Percentiles rank a stretch among this genome's conserved stretches.
Conservation (phyloP, 768 basidiomycete species). For the Russula virescens region DNA sequence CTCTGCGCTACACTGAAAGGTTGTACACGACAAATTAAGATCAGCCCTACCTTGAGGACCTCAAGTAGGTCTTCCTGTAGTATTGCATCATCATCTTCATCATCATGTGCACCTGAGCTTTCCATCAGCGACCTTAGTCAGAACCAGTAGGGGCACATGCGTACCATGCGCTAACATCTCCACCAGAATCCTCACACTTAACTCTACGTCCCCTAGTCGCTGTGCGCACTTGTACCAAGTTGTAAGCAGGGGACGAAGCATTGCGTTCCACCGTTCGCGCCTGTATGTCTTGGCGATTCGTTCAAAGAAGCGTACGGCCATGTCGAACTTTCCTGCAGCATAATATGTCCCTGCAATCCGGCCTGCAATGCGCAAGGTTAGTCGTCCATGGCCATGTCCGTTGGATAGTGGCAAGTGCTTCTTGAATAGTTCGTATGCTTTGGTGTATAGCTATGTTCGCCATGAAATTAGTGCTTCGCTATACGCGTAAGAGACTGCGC, state of each 20-base stretch:
- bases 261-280: slow-evolving; percentile 71
- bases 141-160: not conserved
- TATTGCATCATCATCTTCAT: slow-evolving; percentile 43
- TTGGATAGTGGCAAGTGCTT: slow-evolving; percentile 45
- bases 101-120: slow-evolving; percentile 31
- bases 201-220: slow-evolving; percentile 68
- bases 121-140: not conserved
- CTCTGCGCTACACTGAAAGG: slow-evolving; percentile 41
- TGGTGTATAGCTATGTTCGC: slow-evolving; percentile 73
- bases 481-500: slow-evolving; percentile 9
- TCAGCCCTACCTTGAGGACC: slow-evolving; percentile 54
- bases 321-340: slow-evolving; percentile 72
- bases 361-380: slow-evolving; percentile 87
- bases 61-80: slow-evolving; percentile 69
- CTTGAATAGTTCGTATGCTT: slow-evolving; percentile 92
- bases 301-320: slow-evolving; percentile 90
- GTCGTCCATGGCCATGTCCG: slow-evolving; percentile 56
- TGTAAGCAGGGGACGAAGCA: slow-evolving; percentile 68
- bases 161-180: slow-evolving; percentile 82
- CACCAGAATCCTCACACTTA: slow-evolving; percentile 67
- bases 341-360: slow-evolving; percentile 86
- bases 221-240: slow-evolving; percentile 84
- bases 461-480: not conserved
- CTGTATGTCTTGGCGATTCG: slow-evolving; percentile 86
- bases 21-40: not conserved